Conservation (phyloP, 306 rosid species). For the Medicago truncatula region DNA sequence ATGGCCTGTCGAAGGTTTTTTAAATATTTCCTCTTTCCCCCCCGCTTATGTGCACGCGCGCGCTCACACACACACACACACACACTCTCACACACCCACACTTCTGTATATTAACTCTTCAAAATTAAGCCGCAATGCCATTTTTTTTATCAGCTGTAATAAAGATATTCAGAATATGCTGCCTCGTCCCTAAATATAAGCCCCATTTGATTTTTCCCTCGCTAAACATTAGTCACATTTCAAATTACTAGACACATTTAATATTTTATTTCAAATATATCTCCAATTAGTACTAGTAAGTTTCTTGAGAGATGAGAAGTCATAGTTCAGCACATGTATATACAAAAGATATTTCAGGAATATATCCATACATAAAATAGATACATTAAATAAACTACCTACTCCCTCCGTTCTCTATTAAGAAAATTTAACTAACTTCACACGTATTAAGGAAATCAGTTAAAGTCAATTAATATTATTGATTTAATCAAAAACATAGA, state of each 20-base stretch:
- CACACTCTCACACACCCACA: neutral
- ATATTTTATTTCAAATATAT: neutral
- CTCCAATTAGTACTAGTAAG: neutral
- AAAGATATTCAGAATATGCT: neutral
- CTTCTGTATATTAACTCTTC: neutral
- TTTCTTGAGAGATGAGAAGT: neutral
- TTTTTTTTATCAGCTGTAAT: too few relatives aligned
- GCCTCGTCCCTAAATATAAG: neutral
- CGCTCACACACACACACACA: neutral
- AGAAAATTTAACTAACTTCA: too few relatives aligned
- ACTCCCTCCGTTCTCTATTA: neutral
- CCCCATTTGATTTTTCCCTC: neutral
- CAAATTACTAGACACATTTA: neutral
- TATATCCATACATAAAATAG: neutral
- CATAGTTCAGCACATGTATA: neutral
- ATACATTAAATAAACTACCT: neutral
- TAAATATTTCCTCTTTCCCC: constrained; percentile 13
- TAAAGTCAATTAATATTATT: too few relatives aligned
- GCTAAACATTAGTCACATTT: neutral
- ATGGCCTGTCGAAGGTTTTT: constrained; percentile 90
- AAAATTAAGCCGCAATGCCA: constrained; percentile 5
- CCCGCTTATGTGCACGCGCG: neutral
- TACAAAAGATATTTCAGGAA: neutral
- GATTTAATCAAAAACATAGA: too few relatives aligned
- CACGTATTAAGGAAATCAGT: too few relatives aligned